Conservation (phyloP, 1,284 basidiomycete genomes). For the Puccinia hordei region DNA sequence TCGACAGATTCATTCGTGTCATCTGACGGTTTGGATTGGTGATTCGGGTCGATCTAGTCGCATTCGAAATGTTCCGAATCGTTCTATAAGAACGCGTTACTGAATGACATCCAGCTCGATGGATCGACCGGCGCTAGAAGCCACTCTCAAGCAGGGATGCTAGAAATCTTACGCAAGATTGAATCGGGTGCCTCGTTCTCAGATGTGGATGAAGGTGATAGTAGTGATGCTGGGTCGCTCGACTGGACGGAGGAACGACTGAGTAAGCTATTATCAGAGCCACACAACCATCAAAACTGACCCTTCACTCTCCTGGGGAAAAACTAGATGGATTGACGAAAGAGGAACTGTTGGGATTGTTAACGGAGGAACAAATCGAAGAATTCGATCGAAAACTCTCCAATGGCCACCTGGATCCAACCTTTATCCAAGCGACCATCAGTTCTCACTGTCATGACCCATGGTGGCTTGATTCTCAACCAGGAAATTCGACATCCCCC, state of each 20-base stretch:
- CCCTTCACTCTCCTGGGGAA: background rate
- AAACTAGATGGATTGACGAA: slow-evolving; percentile 13
- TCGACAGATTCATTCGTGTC: too few relatives aligned
- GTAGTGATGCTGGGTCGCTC: background rate
- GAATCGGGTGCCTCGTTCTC: background rate
- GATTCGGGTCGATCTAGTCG: background rate
- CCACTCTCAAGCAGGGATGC: slow-evolving; percentile 7
- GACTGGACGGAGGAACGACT: background rate
- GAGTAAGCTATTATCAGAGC: background rate
- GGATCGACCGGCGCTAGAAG: background rate
- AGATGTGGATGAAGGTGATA: slow-evolving; percentile 15
- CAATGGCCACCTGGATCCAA: background rate
- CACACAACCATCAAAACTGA: background rate
- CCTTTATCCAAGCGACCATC: slow-evolving; percentile 20
- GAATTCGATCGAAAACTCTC: slow-evolving; percentile 22
- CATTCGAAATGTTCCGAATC: slow-evolving; percentile 48
- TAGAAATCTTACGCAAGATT: background rate
- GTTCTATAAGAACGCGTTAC: slow-evolving; percentile 24
- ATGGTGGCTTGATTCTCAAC: slow-evolving; percentile 2
- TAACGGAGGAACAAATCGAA: background rate
- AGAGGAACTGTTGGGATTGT: background rate
- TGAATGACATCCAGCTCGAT: slow-evolving; percentile 17
- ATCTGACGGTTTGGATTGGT: background rate
- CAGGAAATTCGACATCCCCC: too few relatives aligned
- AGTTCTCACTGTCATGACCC: slow-evolving; percentile 21